Percentiles rank a stretch among this genome's conserved stretches.
Conservation (phyloP, 495 filamentous ascomycete genomes). For the Hyaloscypha variabilis region DNA sequence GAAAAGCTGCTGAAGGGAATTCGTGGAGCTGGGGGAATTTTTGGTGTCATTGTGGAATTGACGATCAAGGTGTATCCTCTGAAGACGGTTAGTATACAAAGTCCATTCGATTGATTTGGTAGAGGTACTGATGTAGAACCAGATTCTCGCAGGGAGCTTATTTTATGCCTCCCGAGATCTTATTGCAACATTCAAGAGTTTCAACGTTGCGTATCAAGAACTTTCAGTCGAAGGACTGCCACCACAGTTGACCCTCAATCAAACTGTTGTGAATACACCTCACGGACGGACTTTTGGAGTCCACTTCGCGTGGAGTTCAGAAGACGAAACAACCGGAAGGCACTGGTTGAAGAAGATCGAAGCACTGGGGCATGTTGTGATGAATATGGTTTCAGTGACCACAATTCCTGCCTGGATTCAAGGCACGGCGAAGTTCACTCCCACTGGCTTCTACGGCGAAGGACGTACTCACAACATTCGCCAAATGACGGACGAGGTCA, state of each 20-base stretch:
- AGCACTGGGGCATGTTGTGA: slow-evolving; percentile 29
- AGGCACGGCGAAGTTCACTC: slow-evolving; percentile 25
- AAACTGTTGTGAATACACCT: slow-evolving; percentile 32
- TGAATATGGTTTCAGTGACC: slow-evolving; percentile 36
- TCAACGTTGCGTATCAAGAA: slow-evolving; percentile 31
- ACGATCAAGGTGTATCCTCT: slow-evolving; percentile 31
- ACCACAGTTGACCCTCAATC: slow-evolving; percentile 34
- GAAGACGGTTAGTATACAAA: slow-evolving; percentile 32
- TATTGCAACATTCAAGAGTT: slow-evolving; percentile 24
- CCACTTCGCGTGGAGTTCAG: slow-evolving; percentile 37
- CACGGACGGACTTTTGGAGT: slow-evolving; percentile 30
- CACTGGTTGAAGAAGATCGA: slow-evolving; percentile 37
- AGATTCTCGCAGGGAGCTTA: slow-evolving; percentile 40
- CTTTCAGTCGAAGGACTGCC: slow-evolving; percentile 33
- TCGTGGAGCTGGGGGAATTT: slow-evolving; percentile 42
- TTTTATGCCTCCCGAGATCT: slow-evolving; percentile 37
- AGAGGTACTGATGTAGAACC: neutral
- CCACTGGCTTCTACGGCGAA: slow-evolving; percentile 29
- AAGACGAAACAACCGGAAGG: slow-evolving; percentile 33
- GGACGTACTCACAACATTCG: slow-evolving; percentile 32
- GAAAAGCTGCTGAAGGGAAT: slow-evolving; percentile 39
- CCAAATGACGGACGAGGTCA: slow-evolving; percentile 29
- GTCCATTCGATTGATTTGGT: too few relatives aligned
- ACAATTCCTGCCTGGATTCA: slow-evolving; percentile 31
- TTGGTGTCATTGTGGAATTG: slow-evolving; percentile 45